Conservation (phyloP, 148 eudicot species). For the Beta vulgaris region DNA sequence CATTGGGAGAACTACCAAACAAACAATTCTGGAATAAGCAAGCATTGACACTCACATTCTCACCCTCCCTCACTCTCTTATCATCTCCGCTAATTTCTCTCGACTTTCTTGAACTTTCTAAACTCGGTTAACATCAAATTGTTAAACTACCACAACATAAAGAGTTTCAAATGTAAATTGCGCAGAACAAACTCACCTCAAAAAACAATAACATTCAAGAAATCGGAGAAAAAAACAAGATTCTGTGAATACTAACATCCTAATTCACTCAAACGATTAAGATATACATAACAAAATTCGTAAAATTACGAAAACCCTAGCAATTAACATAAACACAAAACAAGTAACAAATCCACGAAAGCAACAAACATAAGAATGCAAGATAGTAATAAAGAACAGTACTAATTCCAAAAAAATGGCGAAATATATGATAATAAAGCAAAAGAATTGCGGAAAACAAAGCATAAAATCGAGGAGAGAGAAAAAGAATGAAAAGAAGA, state of each 20-base stretch:
- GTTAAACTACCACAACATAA: too few species aligned
- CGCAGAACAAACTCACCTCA: neutral
- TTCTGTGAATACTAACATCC: neutral
- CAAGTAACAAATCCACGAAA: neutral
- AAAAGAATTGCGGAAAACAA: neutral
- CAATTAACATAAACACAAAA: neutral
- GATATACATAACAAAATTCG: neutral
- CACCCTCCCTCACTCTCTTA: neutral
- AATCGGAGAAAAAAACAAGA: neutral
- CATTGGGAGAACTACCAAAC: too few species aligned
- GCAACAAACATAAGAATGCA: neutral
- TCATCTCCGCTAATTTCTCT: neutral
- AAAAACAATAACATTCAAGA: neutral
- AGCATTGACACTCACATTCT: too few species aligned
- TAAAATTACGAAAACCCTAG: slow-evolving; percentile 19
- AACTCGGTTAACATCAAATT: too few species aligned
- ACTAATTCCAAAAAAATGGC: neutral
- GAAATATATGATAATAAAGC: neutral
- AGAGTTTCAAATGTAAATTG: neutral
- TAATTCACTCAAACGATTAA: neutral
- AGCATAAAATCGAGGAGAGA: neutral
- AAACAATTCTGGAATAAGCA: too few species aligned
- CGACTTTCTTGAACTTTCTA: too few species aligned
- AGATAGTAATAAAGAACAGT: neutral
- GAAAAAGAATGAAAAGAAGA: neutral